phyloP scores from a whole-genome alignment of 73 alveolate species.

The Paramecium sexaurelia region DNA sequence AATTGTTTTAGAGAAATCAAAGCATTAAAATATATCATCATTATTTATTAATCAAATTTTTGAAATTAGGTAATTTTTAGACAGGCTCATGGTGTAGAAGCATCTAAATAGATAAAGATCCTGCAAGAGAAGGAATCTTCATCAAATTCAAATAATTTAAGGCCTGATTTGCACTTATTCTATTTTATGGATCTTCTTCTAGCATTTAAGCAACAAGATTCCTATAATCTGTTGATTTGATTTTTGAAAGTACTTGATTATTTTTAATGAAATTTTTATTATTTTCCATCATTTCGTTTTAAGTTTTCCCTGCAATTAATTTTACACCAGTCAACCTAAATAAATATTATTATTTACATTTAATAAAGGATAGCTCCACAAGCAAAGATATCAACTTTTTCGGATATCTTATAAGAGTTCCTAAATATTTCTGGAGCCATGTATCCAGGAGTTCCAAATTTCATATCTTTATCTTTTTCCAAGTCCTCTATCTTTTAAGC shows the following conservation, averaged over 20 bases:
- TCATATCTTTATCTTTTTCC: background rate
- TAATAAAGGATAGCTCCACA: background rate
- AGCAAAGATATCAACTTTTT: background rate
- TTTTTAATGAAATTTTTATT: background rate
- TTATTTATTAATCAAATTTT: background rate
- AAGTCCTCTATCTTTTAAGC: slow-evolving; percentile 41
- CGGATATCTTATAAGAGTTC: background rate
- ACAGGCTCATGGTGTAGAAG: background rate
- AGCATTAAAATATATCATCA: background rate
- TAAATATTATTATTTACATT: background rate
- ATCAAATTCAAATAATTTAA: background rate
- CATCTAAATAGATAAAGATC: background rate
- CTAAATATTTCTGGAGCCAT: slow-evolving; percentile 80
- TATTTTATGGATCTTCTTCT: background rate
- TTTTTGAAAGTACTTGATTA: background rate
- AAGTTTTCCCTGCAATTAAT: background rate
- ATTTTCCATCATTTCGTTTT: background rate
- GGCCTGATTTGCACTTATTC: background rate
- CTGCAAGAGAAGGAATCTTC: background rate
- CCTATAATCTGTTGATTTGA: background rate
- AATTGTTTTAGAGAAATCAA: background rate
- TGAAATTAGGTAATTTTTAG: background rate
- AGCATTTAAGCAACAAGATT: background rate
- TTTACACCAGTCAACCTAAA: background rate
- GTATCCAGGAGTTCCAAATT: slow-evolving; percentile 82